Evolutionary conservation across 345 rosid species (phyloP).

Genomic region (Passiflora organensis): DNA sequence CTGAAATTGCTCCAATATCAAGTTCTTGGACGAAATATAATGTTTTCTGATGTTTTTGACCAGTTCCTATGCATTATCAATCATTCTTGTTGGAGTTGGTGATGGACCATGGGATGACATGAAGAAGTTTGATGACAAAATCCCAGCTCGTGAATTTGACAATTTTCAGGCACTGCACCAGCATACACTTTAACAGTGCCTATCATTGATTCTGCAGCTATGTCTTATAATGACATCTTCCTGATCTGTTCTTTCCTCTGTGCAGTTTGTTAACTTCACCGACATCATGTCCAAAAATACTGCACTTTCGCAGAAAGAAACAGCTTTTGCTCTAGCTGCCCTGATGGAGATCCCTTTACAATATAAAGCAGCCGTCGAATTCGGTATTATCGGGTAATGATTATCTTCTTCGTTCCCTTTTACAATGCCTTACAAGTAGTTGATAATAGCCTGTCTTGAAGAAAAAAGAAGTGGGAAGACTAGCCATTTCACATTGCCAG

Average conservation of each 20-base stretch:
- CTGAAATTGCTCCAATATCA: too few species aligned
- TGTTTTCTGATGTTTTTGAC: not conserved
- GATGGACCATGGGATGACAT: slow-evolving; percentile 86
- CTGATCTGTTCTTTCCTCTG: not conserved
- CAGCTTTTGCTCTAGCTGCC: slow-evolving; percentile 25
- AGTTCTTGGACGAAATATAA: not conserved
- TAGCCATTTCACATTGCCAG: too few species aligned
- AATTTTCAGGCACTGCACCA: slow-evolving; percentile 55
- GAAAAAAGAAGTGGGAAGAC: too few species aligned
- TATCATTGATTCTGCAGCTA: not conserved
- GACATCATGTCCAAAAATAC: slow-evolving; percentile 19
- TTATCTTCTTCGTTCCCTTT: not conserved
- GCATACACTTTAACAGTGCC: not conserved
- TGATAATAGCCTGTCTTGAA: not conserved
- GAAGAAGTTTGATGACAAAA: slow-evolving; percentile 67
- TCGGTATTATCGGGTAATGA: slow-evolving; percentile 17
- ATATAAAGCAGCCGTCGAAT: slow-evolving; percentile 19
- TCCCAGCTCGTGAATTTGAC: slow-evolving; percentile 64
- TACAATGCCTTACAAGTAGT: not conserved
- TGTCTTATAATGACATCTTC: not conserved
- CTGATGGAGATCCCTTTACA: slow-evolving; percentile 26
- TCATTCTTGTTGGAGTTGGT: slow-evolving; percentile 73
- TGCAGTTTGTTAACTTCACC: slow-evolving; percentile 27
- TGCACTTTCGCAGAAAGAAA: slow-evolving; percentile 16
- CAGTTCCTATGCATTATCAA: slow-evolving; percentile 60